phyloP scores from a whole-genome alignment of 2,329 filamentous ascomycete genomes.

The Ceratocystis ficicola region DNA sequence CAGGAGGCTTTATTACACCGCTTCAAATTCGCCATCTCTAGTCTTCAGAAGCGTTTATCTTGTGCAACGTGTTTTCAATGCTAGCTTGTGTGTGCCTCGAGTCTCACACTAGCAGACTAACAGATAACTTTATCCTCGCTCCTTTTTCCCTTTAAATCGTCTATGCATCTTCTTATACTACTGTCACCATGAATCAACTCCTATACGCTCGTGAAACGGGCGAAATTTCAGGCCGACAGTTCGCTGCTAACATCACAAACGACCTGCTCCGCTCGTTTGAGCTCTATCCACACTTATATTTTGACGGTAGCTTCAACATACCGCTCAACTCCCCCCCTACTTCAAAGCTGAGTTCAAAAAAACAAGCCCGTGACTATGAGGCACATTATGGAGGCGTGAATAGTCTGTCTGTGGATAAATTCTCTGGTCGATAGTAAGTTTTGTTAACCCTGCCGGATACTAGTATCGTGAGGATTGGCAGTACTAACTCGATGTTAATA shows the following conservation, averaged over 20 bases:
- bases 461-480: background rate
- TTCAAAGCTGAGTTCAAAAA: background rate
- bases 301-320: conserved; percentile 41
- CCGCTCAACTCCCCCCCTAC: background rate
- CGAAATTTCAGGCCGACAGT: conserved; percentile 47
- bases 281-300: conserved; percentile 53
- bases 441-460: conserved; percentile 7
- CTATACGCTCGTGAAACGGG: conserved; percentile 66
- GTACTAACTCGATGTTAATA: background rate
- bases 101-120: background rate
- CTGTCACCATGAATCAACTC: conserved; percentile 52
- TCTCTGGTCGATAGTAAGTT: conserved; percentile 61
- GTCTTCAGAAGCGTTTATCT: no score
- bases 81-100: no score
- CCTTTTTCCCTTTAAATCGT: background rate
- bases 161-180: background rate
- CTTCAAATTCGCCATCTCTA: no score
- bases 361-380: background rate
- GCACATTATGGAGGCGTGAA: conserved; percentile 73
- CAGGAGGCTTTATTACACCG: no score
- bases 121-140: background rate
- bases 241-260: conserved; percentile 54
- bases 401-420: conserved; percentile 65
- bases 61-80: no score
- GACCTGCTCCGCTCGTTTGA: conserved; percentile 58